These are phyloP conservation scores for Amphicarpaea edgeworthii DNA, from an alignment of 306 rosid species.

Conservation along the genomic window DNA sequence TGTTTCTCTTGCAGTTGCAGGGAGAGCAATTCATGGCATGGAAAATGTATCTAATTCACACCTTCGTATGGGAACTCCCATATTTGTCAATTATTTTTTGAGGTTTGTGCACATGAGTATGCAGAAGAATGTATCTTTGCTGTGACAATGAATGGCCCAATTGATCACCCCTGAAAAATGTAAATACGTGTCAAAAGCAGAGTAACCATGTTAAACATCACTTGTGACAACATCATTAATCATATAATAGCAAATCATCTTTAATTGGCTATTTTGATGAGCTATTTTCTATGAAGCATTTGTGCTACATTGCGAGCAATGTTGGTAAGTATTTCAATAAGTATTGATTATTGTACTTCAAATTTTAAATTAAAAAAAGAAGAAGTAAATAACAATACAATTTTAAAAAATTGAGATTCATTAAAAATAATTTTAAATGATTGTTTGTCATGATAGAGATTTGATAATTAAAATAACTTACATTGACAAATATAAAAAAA, in stretches of 20 bases:
- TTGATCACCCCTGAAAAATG: slow-evolving; percentile 25
- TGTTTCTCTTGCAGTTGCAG: background rate
- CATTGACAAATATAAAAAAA: no score
- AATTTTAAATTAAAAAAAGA: no score
- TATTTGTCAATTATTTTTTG: slow-evolving; percentile 40
- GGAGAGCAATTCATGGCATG: slow-evolving; percentile 19
- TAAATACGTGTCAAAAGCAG: slow-evolving; percentile 11
- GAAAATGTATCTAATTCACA: slow-evolving; percentile 31
- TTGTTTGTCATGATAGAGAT: no score
- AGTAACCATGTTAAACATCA: background rate
- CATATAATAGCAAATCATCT: background rate
- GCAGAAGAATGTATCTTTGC: background rate
- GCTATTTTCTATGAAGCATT: no score
- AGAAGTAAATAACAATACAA: no score
- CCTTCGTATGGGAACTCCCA: slow-evolving; percentile 63
- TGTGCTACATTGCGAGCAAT: no score
- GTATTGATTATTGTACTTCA: no score
- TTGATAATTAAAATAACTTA: no score
- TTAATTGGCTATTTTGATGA: no score
- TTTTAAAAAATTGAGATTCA: no score
- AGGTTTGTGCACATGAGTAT: slow-evolving; percentile 41
- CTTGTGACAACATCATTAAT: slow-evolving; percentile 7
- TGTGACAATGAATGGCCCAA: slow-evolving; percentile 9
- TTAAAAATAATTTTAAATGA: no score
- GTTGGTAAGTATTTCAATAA: no score